Conservation (phyloP, 73 alveolate genomes). For the Blepharisma japonicum region DNA sequence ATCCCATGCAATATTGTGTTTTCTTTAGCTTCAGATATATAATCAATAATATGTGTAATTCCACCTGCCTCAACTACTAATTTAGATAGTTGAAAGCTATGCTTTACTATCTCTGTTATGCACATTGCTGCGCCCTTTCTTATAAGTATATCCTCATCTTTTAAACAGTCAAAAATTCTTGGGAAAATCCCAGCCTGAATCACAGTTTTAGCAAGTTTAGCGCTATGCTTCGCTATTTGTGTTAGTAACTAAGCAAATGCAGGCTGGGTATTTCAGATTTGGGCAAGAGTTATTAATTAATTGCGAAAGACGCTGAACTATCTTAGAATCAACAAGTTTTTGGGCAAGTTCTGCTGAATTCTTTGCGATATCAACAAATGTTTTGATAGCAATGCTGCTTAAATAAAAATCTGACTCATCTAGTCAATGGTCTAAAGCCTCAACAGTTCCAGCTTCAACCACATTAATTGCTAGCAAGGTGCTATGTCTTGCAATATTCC, state of each 20-base stretch:
- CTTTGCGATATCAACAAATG: slow-evolving; percentile 96
- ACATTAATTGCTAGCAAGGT: slow-evolving; percentile 90
- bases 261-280: slow-evolving; percentile 80
- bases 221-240: slow-evolving; percentile 97
- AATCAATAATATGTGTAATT: slow-evolving; percentile 93
- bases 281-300: slow-evolving; percentile 51
- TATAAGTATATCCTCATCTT: slow-evolving; percentile 78
- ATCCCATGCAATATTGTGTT: slow-evolving; percentile 94
- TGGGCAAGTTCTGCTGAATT: slow-evolving; percentile 99
- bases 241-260: slow-evolving; percentile 97
- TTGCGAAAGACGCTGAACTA: slow-evolving; percentile 34
- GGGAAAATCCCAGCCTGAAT: slow-evolving; percentile 98
- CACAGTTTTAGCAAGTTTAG: slow-evolving; percentile 94
- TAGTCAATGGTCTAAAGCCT: slow-evolving; percentile 87
- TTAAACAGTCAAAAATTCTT: slow-evolving; percentile 95
- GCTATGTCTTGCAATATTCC: slow-evolving; percentile 92
- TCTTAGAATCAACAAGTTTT: slow-evolving; percentile 51
- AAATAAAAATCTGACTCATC: slow-evolving; percentile 97
- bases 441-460: slow-evolving; percentile 98
- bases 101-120: slow-evolving; percentile 97
- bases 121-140: slow-evolving; percentile 98
- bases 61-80: slow-evolving; percentile 98
- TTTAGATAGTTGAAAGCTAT: slow-evolving; percentile 95
- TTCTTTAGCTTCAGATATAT: slow-evolving; percentile 91
- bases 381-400: slow-evolving; percentile 97